Percentiles rank a stretch among this genome's conserved stretches.
Conservation (phyloP, 345 rosid species). For the Gossypium rotundifolium region DNA sequence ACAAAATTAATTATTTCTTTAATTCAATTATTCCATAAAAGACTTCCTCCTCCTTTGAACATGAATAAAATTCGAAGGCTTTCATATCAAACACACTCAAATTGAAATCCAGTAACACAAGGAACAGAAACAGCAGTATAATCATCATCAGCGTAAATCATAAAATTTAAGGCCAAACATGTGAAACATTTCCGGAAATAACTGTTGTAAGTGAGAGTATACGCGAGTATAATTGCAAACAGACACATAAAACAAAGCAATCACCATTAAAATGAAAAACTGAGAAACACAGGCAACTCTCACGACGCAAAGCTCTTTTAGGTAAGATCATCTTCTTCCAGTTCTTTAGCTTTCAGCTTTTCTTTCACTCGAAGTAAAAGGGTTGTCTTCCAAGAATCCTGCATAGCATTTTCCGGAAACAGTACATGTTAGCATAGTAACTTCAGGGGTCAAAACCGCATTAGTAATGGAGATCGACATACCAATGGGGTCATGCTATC, state of each 20-base stretch:
- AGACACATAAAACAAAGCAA: constrained; percentile 17
- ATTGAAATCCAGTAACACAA: no score
- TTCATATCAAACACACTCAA: no score
- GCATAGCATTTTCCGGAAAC: not conserved
- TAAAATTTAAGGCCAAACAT: constrained; percentile 16
- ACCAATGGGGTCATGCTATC: constrained; percentile 99
- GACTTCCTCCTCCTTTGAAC: no score
- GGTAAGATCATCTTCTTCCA: constrained; percentile 97
- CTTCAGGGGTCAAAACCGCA: not conserved
- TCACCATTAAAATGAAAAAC: constrained; percentile 14
- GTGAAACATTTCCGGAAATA: not conserved
- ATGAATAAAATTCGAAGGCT: no score
- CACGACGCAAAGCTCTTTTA: constrained; percentile 25
- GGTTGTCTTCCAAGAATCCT: constrained; percentile 98
- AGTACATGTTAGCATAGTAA: not conserved
- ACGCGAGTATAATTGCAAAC: not conserved
- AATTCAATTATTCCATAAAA: no score
- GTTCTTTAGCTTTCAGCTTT: constrained; percentile 88
- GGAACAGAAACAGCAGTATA: not conserved
- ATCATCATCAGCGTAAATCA: constrained; percentile 1
- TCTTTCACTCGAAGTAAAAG: constrained; percentile 93
- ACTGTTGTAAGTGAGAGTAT: not conserved
- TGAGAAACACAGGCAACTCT: constrained; percentile 12
- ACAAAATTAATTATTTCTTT: no score
- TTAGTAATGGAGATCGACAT: constrained; percentile 10